phyloP scores from a whole-genome alignment of 768 basidiomycete genomes.

The Agrocybe pediades region DNA sequence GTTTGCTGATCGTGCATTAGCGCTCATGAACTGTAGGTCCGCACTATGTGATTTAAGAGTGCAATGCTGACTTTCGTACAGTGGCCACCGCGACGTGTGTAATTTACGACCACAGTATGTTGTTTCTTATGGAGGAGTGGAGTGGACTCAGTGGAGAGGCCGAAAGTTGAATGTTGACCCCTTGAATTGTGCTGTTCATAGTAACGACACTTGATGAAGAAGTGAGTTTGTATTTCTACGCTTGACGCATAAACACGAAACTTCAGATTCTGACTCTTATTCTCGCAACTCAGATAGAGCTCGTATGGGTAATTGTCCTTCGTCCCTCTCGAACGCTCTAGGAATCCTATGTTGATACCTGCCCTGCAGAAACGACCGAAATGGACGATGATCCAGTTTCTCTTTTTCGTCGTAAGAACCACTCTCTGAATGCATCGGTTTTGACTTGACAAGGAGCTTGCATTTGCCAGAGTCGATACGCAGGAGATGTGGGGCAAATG shows the following conservation, averaged over 20 bases:
- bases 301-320: constrained; percentile 11
- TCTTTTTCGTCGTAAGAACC: constrained; percentile 10
- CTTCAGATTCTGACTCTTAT: too few species aligned
- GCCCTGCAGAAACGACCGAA: constrained; percentile 10
- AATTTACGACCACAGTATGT: constrained; percentile 10
- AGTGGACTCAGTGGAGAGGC: too few species aligned
- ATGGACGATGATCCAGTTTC: constrained; percentile 10
- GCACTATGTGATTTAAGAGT: not conserved
- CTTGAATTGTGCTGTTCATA: not conserved
- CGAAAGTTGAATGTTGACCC: not conserved
- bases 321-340: not conserved
- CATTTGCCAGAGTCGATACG: constrained; percentile 11
- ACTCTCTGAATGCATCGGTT: too few species aligned
- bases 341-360: not conserved
- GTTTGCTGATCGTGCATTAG: not conserved
- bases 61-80: not conserved
- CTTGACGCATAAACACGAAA: too few species aligned
- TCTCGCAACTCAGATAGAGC: constrained; percentile 5
- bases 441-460: not conserved
- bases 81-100: constrained; percentile 8
- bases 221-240: not conserved
- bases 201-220: constrained; percentile 10
- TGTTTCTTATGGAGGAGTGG: not conserved
- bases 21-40: not conserved
- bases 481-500: constrained; percentile 11